A percentile compares a stretch with the other conserved stretches of the same genome.
phyloP scores from a whole-genome alignment of 2,329 filamentous ascomycete species.

The Penicillium griseofulvum region DNA sequence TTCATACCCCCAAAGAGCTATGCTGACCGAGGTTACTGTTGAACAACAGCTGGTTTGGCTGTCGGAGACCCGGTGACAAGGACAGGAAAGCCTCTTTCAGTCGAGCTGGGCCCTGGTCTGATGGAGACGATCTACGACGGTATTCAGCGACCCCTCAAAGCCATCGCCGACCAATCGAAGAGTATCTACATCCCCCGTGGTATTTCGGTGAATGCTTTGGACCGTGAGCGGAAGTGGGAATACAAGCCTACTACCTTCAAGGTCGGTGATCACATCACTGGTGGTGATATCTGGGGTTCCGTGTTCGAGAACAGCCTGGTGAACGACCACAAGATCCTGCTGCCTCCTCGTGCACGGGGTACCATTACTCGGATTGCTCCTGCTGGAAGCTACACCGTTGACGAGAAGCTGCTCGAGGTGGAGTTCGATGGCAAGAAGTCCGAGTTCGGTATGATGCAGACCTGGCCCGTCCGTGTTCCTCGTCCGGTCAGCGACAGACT shows the following conservation, averaged over 20 bases:
- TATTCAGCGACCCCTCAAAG: constrained; percentile 90
- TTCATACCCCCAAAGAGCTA: constrained; percentile 2
- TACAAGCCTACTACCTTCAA: constrained; percentile 83
- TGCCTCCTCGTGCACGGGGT: constrained; percentile 85
- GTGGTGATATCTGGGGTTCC: constrained; percentile 91
- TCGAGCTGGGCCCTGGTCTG: constrained; percentile 93
- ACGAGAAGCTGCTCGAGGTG: constrained; percentile 88
- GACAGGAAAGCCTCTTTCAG: constrained; percentile 93
- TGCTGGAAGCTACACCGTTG: constrained; percentile 91
- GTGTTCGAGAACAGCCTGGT: constrained; percentile 97
- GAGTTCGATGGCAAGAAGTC: constrained; percentile 97
- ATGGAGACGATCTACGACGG: constrained; percentile 99
- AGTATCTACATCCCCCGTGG: constrained; percentile 98
- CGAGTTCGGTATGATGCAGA: constrained; percentile 97
- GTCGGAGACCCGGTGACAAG: constrained; percentile 89
- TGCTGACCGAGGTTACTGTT: constrained; percentile 8
- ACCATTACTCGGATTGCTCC: constrained; percentile 87
- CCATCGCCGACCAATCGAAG: constrained; percentile 71
- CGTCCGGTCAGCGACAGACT: constrained; percentile 90
- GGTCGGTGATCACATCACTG: constrained; percentile 94
- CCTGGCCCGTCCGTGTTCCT: constrained; percentile 95
- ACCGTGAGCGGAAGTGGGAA: constrained; percentile 93
- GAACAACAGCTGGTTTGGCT: constrained; percentile 71
- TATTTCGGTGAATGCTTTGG: constrained; percentile 80
- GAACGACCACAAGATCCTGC: constrained; percentile 85